Evolutionary conservation across 148 eudicot species (phyloP), one percentile per base, ranked within the genome.

Genomic region (Amaranthus palmeri): DNA sequence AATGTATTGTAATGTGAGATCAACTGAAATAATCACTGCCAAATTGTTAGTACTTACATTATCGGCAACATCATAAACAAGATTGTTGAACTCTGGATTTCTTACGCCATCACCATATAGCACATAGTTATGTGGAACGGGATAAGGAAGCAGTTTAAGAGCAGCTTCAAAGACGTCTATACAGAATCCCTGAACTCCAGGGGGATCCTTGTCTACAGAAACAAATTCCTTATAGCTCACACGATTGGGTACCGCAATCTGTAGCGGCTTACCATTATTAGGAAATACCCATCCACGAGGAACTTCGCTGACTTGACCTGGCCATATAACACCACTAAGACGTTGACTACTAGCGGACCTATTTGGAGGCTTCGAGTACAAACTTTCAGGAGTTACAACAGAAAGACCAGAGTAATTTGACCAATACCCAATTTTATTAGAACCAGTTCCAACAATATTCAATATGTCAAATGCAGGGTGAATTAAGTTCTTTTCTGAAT

Each of bases 271-370:
- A 48, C 98, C 98, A 79, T 93, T 90, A 67, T 93, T 82, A 4
- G 96, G 92, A 74, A 93, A 93, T 61, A 90, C 89, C 98, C 98
- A 93, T 65, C 98, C 98, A 45, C 90, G 86, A 69, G 98, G 98
- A 69, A 52, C 62, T 40, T 69, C 74, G 43, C 72, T 71, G 45
- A 88, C 85, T 77, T 87, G 90, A 69, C 98, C 98, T 15, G 98
- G 98, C 98, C 98, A 93, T 71, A 88, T 86, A 10, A 83, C 98
- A 73, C 77, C 68, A 57, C 73, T 76, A 54, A 93, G 90, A 52
- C 79, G 76, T 64, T 86, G 88, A 51, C 78, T 77, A 40, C 72
- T 67, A 12, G 74, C 54, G 18, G 90, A 88, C 63, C 18, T 70
- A 59, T 90, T 88, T 66, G 78, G 72, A 67, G 86, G 85, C 70